Conservation (phyloP, 1,284 basidiomycete genomes). For the Takashimella koratensis region DNA sequence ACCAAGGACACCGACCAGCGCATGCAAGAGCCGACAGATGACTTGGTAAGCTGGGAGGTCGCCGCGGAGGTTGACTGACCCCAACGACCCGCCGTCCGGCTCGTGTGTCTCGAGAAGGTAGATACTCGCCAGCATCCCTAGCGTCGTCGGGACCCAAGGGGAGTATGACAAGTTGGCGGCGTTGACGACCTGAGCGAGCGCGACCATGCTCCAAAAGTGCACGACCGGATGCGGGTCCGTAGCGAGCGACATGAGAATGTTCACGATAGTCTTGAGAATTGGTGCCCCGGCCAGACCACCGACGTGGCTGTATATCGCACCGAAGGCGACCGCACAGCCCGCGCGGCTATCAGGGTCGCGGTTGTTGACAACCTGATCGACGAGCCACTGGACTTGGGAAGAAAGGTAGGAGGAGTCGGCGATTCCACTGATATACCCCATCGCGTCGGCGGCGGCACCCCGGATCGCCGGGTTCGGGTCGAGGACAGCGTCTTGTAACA, state of each 20-base stretch:
- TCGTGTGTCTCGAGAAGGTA: conserved; percentile 92
- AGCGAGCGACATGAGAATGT: conserved; percentile 90
- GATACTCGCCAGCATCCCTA: conserved; percentile 86
- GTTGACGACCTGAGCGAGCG: conserved; percentile 82
- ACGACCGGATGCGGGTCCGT: conserved; percentile 96
- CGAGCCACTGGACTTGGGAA: conserved; percentile 82
- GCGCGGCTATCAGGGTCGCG: conserved; percentile 89
- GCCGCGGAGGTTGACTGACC: conserved; percentile 80
- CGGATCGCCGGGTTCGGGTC: conserved; percentile 77
- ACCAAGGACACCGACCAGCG: conserved; percentile 87
- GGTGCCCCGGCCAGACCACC: conserved; percentile 92
- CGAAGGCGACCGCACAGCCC: conserved; percentile 89
- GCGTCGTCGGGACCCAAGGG: conserved; percentile 79
- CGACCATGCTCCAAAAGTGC: conserved; percentile 86
- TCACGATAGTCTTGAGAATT: conserved; percentile 91
- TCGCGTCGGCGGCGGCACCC: conserved; percentile 77
- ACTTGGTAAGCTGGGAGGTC: conserved; percentile 89
- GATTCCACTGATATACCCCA: conserved; percentile 80
- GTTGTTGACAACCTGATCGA: conserved; percentile 95
- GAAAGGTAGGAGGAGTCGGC: conserved; percentile 83
- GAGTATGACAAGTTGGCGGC: conserved; percentile 89
- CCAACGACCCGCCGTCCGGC: conserved; percentile 80
- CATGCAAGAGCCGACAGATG: conserved; percentile 86
- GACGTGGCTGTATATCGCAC: conserved; percentile 88
- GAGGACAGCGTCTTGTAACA: conserved; percentile 76